A percentile compares a stretch with the other conserved stretches of the same genome.
These are phyloP conservation scores for Heimioporus punctisporus DNA, from an alignment of 1,284 basidiomycete genomes.

Conservation along the genomic window DNA sequence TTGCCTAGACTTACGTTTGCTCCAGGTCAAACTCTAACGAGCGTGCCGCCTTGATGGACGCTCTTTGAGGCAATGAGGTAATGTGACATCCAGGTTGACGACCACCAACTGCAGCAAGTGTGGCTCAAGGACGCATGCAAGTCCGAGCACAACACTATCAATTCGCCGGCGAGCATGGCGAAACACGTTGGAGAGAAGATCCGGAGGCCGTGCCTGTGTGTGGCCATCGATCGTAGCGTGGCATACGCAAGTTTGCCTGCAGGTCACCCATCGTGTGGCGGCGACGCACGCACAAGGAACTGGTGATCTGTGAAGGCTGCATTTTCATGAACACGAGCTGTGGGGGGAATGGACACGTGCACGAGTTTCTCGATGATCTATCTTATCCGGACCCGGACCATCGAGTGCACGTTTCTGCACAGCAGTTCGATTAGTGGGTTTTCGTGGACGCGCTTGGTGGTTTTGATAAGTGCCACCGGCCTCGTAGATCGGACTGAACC, in stretches of 20 bases:
- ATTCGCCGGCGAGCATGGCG: slow-evolving; percentile 7
- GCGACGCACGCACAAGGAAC: slow-evolving; percentile 11
- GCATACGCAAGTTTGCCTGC: slow-evolving; percentile 26
- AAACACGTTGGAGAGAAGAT: slow-evolving; percentile 23
- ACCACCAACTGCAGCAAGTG: too few relatives aligned
- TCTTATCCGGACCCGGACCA: too few relatives aligned
- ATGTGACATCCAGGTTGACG: too few relatives aligned
- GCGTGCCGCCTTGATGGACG: too few relatives aligned
- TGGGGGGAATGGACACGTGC: slow-evolving; percentile 24
- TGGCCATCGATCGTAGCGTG: slow-evolving; percentile 15
- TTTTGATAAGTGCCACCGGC: slow-evolving; percentile 3
- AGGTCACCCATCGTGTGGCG: slow-evolving; percentile 9
- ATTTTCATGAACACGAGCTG: slow-evolving; percentile 17
- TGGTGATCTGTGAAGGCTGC: slow-evolving; percentile 2
- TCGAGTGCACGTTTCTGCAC: too few relatives aligned
- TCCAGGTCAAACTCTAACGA: not conserved
- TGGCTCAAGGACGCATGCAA: too few relatives aligned
- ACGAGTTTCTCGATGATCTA: not conserved
- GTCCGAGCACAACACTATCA: slow-evolving; percentile 3
- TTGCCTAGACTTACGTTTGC: slow-evolving; percentile 11
- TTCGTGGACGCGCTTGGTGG: not conserved
- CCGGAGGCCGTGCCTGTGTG: slow-evolving; percentile 18
- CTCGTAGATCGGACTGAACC: slow-evolving; percentile 5
- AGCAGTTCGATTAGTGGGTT: not conserved
- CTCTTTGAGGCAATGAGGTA: too few relatives aligned